Percentiles rank a stretch among this genome's conserved stretches.
These are phyloP conservation scores for Harringtonia lauricola DNA, from an alignment of 2,329 filamentous ascomycete species.

Conservation along the genomic window DNA sequence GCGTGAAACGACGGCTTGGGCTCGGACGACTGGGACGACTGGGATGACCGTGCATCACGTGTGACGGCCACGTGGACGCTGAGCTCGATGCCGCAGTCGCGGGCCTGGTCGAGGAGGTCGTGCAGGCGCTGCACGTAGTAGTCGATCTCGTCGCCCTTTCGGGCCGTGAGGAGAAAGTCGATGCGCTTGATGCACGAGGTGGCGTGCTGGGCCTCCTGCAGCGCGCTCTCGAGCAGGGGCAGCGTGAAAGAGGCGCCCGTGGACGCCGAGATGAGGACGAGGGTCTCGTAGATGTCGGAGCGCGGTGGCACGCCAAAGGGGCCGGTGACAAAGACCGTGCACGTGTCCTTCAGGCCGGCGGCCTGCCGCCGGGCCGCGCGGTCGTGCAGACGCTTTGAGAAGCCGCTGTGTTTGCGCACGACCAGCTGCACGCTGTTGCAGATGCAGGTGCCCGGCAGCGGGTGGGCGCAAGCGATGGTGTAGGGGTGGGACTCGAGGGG, in stretches of 20 bases:
- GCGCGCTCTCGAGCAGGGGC: slow-evolving; percentile 45
- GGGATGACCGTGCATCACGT: slow-evolving; percentile 16
- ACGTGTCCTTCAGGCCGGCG: slow-evolving; percentile 16
- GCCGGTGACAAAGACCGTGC: slow-evolving; percentile 40
- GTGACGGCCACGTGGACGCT: slow-evolving; percentile 45
- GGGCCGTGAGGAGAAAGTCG: slow-evolving; percentile 41
- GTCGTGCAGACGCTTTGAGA: slow-evolving; percentile 41
- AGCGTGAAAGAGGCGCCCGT: slow-evolving; percentile 53
- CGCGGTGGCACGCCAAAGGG: slow-evolving; percentile 44
- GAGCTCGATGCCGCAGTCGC: slow-evolving; percentile 34
- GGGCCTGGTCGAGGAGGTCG: slow-evolving; percentile 30
- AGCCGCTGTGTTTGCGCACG: slow-evolving; percentile 42
- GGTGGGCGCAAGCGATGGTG: slow-evolving; percentile 47
- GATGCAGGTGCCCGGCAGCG: slow-evolving; percentile 36
- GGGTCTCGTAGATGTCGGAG: slow-evolving; percentile 48
- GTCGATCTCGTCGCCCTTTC: slow-evolving; percentile 39
- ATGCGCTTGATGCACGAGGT: slow-evolving; percentile 39
- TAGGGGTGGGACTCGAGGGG: slow-evolving; percentile 48
- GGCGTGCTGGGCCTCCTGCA: slow-evolving; percentile 25
- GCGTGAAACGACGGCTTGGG: background rate
- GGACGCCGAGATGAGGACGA: slow-evolving; percentile 49
- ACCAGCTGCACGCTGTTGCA: slow-evolving; percentile 51
- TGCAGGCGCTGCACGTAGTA: slow-evolving; percentile 42
- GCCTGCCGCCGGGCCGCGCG: slow-evolving; percentile 28
- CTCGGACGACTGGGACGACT: too few species aligned